Evolutionary conservation across 2,329 filamentous ascomycete genomes (phyloP), one percentile per base, ranked within the genome.

Genomic region (Cordyceps pruinosa): DNA sequence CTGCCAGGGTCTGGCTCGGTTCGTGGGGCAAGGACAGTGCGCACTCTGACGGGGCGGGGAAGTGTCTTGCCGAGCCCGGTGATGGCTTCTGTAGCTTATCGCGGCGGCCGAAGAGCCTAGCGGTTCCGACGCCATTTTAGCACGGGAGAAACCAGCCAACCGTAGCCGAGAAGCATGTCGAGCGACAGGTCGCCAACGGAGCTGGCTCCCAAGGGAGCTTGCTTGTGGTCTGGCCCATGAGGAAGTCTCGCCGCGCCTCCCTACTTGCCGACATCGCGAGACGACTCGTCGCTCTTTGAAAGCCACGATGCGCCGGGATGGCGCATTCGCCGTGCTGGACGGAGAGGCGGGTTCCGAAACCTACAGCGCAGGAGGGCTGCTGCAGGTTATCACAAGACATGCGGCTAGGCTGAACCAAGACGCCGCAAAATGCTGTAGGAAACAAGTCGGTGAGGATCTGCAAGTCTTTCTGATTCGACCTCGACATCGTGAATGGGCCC

Each of bases 401-500:
- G 19, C 12, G 23, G 23, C 39, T 28, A n/a, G 46, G 54, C 45
- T 56, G 53, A 49, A 49, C 35, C 28, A 56, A 49, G 46, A 45
- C 54, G 54, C 54, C 46, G 45, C 45, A 45, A 48, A 45, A 23
- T 34, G 4, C 21, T n/a, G 10, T 42, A 49, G 19, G 35, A 28
- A 50, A 56, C 21, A 44, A 57, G 54, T 57, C 54, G 54, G 54
- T 57, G 46, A 57, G 39, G 54, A 57, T 57, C 54, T 51, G 54
- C 54, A 45, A 42, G 25, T 21, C 35, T 12, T 56, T 56, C 23
- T 45, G 28, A 19, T 28, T 47, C 32, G 42, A 39, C 52, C 42
- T 55, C 42, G 32, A 55, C 52, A 47, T 46, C 17, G 25, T 23
- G 47, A 19, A 53, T 45, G 41, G 50, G 10, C 21, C 42, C 25